Evolutionary conservation across 2,329 filamentous ascomycete genomes (phyloP), one percentile per base, ranked within the genome.

Genomic region (Pseudogymnoascus sp.): DNA sequence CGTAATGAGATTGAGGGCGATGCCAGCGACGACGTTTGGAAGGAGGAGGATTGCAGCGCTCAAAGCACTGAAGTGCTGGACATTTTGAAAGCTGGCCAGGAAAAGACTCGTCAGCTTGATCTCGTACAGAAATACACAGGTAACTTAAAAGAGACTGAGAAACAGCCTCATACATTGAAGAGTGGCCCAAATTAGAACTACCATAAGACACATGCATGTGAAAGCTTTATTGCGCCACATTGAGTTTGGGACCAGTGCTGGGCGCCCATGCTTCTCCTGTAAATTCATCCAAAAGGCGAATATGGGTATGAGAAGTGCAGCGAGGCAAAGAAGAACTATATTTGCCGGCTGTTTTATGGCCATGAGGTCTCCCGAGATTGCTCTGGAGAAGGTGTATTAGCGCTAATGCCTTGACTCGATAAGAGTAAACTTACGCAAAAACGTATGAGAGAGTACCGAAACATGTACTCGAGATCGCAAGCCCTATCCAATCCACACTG

Each of bases 41-140:
- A 81, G 66, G 19, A 80, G 76, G 12, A 74, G 76, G n/a, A 79
- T 65, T 1, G 79, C 77, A 0, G 80, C 74, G 41, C 77, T 69
- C 1, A 81, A 67, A 0, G 80, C 75, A 1, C 78, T 74, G 4
- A 78, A 70, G 14, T 72, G 63, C 66, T 82, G 79, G 0, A 82
- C 73, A 59, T 80, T 71, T 70, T 82, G 80, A 68, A 81, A 82
- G 68, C 80, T 78, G 16, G 4, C 1, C 7, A 29, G 11, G 31
- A 23, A 29, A 29, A 29, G 33, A 8, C 8, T 14, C 3, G 35
- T 38, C 4, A 38, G 19, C 6, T 21, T 59, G 55, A 12, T 19
- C 19, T 19, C 19, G 19, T 19, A 19, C 19, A 19, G 19, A 19
- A 19, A 19, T 19, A 19, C 19, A 19, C 19, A 19, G 23, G 23